Percentiles rank a stretch among this genome's conserved stretches.
These are phyloP conservation scores for Cytospora piceae DNA, from an alignment of 2,329 filamentous ascomycete species.

Conservation along the genomic window DNA sequence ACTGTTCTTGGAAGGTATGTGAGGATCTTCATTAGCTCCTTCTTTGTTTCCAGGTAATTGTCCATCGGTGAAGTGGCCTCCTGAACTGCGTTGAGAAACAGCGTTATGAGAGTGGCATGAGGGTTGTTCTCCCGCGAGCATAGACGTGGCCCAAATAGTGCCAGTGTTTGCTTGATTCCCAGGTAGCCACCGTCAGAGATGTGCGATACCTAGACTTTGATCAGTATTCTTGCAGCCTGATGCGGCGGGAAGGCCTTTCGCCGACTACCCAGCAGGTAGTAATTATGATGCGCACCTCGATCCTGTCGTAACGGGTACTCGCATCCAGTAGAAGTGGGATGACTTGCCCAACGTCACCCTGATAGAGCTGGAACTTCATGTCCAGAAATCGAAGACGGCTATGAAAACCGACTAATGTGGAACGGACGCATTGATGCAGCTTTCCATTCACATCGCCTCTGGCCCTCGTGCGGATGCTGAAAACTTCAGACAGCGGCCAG, in stretches of 20 bases:
- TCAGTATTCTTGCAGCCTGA: too few relatives aligned
- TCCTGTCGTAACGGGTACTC: background rate
- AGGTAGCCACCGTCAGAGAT: background rate
- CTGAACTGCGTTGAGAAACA: constrained; percentile 10
- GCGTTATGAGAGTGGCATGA: constrained; percentile 9
- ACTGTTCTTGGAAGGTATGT: background rate
- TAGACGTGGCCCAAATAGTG: background rate
- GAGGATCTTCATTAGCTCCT: background rate
- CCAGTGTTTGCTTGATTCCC: background rate
- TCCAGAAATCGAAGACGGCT: background rate
- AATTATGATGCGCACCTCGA: background rate
- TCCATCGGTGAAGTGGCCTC: background rate
- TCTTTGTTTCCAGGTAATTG: rapidly evolving
- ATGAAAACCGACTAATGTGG: background rate
- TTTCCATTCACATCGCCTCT: constrained; percentile 11
- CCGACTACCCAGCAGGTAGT: background rate
- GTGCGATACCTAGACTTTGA: constrained; percentile 8
- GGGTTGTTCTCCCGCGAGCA: background rate
- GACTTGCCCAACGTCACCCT: background rate
- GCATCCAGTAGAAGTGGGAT: background rate
- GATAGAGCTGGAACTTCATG: background rate
- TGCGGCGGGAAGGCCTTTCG: background rate
- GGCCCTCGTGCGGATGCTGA: background rate
- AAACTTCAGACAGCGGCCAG: background rate
- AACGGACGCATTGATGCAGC: background rate